Percentiles rank a stretch among this genome's conserved stretches.
These are phyloP conservation scores for Penicillium sp. DNA, from an alignment of 2,329 filamentous ascomycete species.

Conservation along the genomic window DNA sequence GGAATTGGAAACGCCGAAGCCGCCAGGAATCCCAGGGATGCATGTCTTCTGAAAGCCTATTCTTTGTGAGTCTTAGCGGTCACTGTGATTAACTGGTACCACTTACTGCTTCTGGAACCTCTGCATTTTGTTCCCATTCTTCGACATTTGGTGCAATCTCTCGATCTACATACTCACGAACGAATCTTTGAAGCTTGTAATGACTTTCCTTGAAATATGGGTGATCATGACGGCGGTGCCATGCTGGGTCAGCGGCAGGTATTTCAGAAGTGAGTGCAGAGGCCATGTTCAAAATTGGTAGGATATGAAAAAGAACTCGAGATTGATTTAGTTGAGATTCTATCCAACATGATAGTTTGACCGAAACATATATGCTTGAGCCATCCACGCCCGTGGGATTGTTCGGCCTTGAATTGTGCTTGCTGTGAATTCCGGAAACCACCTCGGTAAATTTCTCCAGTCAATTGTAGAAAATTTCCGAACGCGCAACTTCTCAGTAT, in stretches of 20 bases:
- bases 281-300: slow-evolving; percentile 12
- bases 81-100: not conserved
- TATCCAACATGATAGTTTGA: not conserved
- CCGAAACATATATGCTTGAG: not conserved
- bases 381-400: not conserved
- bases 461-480: not conserved
- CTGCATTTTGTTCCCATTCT: slow-evolving; percentile 25
- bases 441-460: not conserved
- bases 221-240: slow-evolving; percentile 20
- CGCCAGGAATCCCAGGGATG: slow-evolving; percentile 22
- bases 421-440: not conserved
- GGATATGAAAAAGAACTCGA: not conserved
- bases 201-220: slow-evolving; percentile 30
- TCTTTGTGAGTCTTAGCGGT: not conserved
- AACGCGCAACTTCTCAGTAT: not conserved
- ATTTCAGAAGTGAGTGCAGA: slow-evolving; percentile 21
- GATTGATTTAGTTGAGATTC: not conserved
- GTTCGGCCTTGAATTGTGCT: not conserved
- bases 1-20: slow-evolving; percentile 22
- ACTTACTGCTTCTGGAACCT: slow-evolving; percentile 17
- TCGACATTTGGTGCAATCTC: slow-evolving; percentile 27
- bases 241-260: slow-evolving; percentile 22
- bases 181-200: slow-evolving; percentile 23
- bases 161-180: slow-evolving; percentile 26
- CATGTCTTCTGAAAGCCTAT: slow-evolving; percentile 22